phyloP scores from a whole-genome alignment of 441 rosid species.

The Eutrema salsugineum region DNA sequence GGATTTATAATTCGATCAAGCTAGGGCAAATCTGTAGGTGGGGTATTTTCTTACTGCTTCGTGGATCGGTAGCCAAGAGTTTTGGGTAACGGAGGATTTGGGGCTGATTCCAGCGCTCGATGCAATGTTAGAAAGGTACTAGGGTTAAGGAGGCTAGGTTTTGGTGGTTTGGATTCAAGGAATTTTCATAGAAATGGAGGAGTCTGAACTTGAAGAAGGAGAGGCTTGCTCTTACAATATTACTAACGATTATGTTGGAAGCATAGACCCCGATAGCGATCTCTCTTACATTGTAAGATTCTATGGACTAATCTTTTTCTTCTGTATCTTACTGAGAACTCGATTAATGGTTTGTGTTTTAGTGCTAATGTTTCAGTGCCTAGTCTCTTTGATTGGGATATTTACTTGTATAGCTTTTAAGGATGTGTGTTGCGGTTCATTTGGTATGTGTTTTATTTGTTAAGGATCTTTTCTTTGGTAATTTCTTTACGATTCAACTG shows the following conservation, averaged over 20 bases:
- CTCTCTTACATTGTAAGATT: slow-evolving; percentile 81
- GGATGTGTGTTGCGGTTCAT: slow-evolving; percentile 18
- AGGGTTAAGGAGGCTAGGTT: slow-evolving; percentile 56
- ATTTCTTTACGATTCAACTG: background rate
- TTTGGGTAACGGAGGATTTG: slow-evolving; percentile 24
- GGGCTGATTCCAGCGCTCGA: slow-evolving; percentile 20
- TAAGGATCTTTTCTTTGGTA: background rate
- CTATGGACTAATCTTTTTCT: background rate
- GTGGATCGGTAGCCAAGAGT: slow-evolving; percentile 29
- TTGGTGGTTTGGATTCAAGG: slow-evolving; percentile 38
- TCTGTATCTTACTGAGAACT: background rate
- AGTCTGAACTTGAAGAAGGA: slow-evolving; percentile 96
- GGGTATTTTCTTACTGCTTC: slow-evolving; percentile 4
- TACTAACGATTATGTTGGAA: slow-evolving; percentile 44
- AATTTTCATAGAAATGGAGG: slow-evolving; percentile 52
- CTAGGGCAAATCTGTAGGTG: slow-evolving; percentile 32
- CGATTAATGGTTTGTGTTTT: background rate
- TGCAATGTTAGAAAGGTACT: slow-evolving; percentile 54
- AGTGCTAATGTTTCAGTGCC: slow-evolving; percentile 10
- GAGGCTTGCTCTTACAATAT: slow-evolving; percentile 84
- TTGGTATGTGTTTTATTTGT: slow-evolving; percentile 11
- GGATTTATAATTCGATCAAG: slow-evolving; percentile 37
- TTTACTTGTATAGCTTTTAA: slow-evolving; percentile 8
- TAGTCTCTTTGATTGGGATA: slow-evolving; percentile 20
- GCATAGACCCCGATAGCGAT: slow-evolving; percentile 69